Percentiles rank a stretch among this genome's conserved stretches.
Conservation (phyloP, 768 basidiomycete species). For the Suillus variegatus region DNA sequence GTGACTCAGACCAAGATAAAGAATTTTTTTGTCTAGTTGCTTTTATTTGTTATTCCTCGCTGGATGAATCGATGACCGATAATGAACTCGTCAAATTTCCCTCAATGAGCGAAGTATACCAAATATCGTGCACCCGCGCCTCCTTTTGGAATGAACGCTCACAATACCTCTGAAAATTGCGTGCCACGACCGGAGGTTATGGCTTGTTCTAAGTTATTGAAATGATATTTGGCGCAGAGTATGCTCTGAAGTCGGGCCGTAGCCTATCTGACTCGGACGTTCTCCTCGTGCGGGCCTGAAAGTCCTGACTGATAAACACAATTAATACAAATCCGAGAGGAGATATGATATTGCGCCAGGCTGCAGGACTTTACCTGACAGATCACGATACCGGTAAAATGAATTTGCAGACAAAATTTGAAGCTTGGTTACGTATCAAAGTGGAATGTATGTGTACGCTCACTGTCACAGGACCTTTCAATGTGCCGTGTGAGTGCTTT, state of each 20-base stretch:
- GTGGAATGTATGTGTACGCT: too few relatives aligned
- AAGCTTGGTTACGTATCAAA: not conserved
- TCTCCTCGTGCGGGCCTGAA: not conserved
- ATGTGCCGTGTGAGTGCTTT: too few relatives aligned
- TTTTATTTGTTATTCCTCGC: not conserved
- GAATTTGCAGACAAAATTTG: not conserved
- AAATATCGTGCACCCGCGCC: not conserved
- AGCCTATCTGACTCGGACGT: not conserved
- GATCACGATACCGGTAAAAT: not conserved
- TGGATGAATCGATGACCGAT: too few relatives aligned
- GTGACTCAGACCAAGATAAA: not conserved
- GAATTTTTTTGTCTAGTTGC: not conserved
- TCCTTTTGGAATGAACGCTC: not conserved
- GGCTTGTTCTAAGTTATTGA: not conserved
- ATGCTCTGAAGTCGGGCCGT: not conserved
- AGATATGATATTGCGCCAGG: not conserved
- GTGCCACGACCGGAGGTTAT: not conserved
- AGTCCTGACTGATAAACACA: too few relatives aligned
- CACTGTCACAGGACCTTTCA: too few relatives aligned
- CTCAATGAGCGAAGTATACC: too few relatives aligned
- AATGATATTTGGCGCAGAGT: not conserved
- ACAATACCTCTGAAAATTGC: not conserved
- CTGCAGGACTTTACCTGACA: not conserved
- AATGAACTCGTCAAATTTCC: too few relatives aligned
- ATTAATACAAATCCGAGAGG: not conserved